Evolutionary conservation across 768 basidiomycete genomes (phyloP), one percentile per base, ranked within the genome.

Genomic region (Glaciozyma martinii): DNA sequence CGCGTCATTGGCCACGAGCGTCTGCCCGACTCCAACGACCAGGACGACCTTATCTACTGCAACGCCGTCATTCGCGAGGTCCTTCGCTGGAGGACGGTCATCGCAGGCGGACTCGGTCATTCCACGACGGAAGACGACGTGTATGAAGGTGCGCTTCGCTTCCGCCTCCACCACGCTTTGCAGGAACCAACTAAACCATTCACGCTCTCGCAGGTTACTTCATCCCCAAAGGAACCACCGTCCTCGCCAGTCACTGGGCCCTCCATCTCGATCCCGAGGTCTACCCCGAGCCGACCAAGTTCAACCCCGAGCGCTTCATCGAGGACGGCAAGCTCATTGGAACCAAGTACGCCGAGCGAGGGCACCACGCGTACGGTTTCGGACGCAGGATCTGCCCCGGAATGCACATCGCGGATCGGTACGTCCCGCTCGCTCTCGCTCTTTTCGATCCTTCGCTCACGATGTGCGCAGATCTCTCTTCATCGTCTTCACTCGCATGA

Each of bases 61-160:
- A 27, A 33, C 12, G 73, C 73, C 0, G 40, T 72, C 18, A 62
- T 72, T 10, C 56, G 62, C n/a, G 73, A 74, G 62, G 60, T 67
- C 23, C 52, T 72, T 52, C 57, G 73, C 19, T 74, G 71, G 71
- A 55, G 71, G 54, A 66, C 71, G 10, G 70, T 72, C 43, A 71
- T 73, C 37, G 72, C 72, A 5, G 72, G 72, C 19, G 67, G 67
- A 0, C n/a, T 69, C 10, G 67, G 63, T 23, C 67, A 69, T 32
- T 49, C 57, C 19, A 61, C 46, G 16, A 65, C 60, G 29, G 59
- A 69, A 61, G 67, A 69, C 52, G 67, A 66, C 32, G 49, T 53
- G 27, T 70, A 66, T 59, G 56, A 66, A 18, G 62, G 62, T 63
- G 56, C 42, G 12, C 49, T 33, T 50, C n/a, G 40, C 52, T 47